A percentile compares a stretch with the other conserved stretches of the same genome.
Conservation (phyloP, 2,329 filamentous ascomycete species). For the Grosmannia serpens region DNA sequence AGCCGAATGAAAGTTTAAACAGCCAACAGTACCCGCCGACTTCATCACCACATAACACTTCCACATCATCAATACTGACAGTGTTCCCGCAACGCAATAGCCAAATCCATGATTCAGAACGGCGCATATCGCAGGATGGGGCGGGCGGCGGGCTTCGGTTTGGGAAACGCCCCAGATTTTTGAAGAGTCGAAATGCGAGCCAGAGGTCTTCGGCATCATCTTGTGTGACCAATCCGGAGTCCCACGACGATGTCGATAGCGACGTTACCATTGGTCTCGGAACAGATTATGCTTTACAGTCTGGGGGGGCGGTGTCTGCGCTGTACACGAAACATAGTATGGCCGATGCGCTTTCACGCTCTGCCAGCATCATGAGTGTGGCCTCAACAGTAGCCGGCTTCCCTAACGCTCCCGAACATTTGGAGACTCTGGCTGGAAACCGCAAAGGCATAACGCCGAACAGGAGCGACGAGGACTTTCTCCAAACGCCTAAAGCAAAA, state of each 20-base stretch:
- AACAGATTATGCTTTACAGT: conserved; percentile 71
- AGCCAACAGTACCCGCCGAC: neutral
- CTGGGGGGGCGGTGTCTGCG: conserved; percentile 60
- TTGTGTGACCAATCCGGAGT: conserved; percentile 40
- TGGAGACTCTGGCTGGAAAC: conserved; percentile 39
- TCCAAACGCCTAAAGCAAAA: conserved; percentile 61
- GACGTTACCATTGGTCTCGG: conserved; percentile 58
- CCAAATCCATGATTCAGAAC: neutral
- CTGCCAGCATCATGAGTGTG: conserved; percentile 83
- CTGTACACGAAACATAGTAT: conserved; percentile 33
- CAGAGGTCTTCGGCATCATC: conserved; percentile 51
- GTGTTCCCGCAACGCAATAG: neutral
- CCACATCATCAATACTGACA: neutral
- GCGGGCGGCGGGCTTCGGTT: conserved; percentile 34
- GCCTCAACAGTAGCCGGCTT: conserved; percentile 59
- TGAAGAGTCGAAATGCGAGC: conserved; percentile 45
- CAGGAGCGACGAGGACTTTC: conserved; percentile 32
- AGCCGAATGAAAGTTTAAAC: neutral
- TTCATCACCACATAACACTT: neutral
- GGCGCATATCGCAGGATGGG: conserved; percentile 9
- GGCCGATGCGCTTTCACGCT: conserved; percentile 51
- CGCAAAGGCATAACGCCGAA: conserved; percentile 22
- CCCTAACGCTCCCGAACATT: conserved; percentile 37
- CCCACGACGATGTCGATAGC: conserved; percentile 52
- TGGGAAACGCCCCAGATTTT: conserved; percentile 41